Base-by-base conservation (phyloP, 1,284 basidiomycete species). In the Fistulina hepatica region DNA sequence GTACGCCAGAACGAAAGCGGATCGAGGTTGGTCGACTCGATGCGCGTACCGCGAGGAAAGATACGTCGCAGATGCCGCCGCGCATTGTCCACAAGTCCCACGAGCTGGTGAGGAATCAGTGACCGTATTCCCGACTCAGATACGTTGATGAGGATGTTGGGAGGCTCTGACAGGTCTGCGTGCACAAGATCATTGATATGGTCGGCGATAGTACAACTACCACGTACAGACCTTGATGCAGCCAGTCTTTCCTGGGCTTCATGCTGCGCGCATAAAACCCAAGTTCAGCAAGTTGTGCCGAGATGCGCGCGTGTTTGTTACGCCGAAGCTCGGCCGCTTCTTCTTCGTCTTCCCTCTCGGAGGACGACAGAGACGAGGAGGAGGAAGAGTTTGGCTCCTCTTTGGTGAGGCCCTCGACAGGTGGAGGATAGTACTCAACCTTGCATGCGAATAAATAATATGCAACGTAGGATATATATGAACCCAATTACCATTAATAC, bases 241-340 rank as follows among this genome's bases (percentile, higher is more conserved):
- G 54, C 73, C 73, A 76, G 5, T 60, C 61, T 40, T 67, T 64
- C 11, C 42, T 36, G 1, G 73, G 73, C 46, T 77, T 76, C 63
- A 76, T 63, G 51, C 71, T 74, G 23, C 70, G 67, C 5, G 69
- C 65, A 40, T 76, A 76, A 47, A 68, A 65, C 1, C 74, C 73
- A 6, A 73, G 57, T 2, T 53, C 57, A 4, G 71, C 68, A 3
- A 75, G 64, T 25, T 61, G 56, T 3, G 65, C 60, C 13, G 67
- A 63, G 32, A 75, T 73, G 41, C 61, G 62, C 9, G 55, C 42
- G 28, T 16, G 28, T 19, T 31, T 8, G 2, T 16, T 9, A 8
- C 10, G 10, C 3, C 19, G 15, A 19, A 37, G 47, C 34, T 31
- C 34, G 2, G 21, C 36, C 11, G 46, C 38, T n/a, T 37, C 34